Evolutionary conservation across 1,284 basidiomycete genomes (phyloP).

Genomic region (Caloboletus firmus): DNA sequence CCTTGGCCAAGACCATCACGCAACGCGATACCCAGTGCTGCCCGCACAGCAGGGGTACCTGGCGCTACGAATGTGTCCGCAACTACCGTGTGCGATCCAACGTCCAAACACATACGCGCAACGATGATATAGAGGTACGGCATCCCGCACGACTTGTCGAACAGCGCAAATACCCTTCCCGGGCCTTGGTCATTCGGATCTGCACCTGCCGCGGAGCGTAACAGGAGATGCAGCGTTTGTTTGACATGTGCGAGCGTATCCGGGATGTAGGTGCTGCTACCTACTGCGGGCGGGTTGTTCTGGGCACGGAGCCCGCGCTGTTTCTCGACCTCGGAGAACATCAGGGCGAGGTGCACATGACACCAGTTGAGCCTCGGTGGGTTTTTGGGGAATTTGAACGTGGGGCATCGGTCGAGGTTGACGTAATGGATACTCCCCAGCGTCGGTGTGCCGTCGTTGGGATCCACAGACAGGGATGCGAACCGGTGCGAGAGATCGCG

Average conservation of each 20-base stretch:
- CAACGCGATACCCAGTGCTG: neutral
- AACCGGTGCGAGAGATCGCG: conserved; percentile 34
- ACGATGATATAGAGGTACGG: conserved; percentile 42
- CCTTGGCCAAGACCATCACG: neutral
- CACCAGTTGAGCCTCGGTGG: conserved; percentile 25
- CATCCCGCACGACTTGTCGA: conserved; percentile 23
- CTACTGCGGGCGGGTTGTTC: no score
- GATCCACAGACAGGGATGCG: conserved; percentile 24
- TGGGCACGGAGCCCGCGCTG: neutral
- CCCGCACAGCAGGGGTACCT: conserved; percentile 10
- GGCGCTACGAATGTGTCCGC: conserved; percentile 46
- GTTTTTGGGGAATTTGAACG: conserved; percentile 19
- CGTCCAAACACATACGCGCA: conserved; percentile 43
- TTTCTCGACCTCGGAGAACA: conserved; percentile 32
- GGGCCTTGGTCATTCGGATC: neutral
- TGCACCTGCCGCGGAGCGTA: conserved; percentile 20
- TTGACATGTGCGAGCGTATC: conserved; percentile 34
- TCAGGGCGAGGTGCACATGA: conserved; percentile 24
- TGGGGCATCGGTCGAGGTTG: conserved; percentile 39
- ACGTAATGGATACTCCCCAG: conserved; percentile 46
- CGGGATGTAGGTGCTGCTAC: no score
- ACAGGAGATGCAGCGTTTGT: conserved; percentile 30
- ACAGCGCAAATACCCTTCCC: conserved; percentile 33
- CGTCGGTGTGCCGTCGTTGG: conserved; percentile 13
- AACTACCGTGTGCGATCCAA: conserved; percentile 45